Percentiles rank a stretch among this genome's conserved stretches.
Evolutionary conservation across 768 basidiomycete genomes (phyloP).

Genomic region (Dendrothele bispora): DNA sequence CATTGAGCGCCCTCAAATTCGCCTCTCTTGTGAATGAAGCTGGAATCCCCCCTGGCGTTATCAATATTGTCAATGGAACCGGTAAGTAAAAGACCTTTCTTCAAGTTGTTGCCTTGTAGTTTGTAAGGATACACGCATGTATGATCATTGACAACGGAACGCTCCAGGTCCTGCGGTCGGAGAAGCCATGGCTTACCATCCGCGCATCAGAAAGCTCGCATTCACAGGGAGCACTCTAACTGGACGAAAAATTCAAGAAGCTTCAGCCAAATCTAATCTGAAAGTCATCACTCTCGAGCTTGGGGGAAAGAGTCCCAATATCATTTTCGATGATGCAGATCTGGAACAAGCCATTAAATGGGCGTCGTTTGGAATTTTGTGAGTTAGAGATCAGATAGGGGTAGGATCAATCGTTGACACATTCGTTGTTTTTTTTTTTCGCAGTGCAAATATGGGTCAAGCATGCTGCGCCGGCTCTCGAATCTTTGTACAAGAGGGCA

Average conservation of each 20-base stretch:
- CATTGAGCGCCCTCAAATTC: slow-evolving; percentile 52
- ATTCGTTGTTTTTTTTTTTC: too few relatives aligned
- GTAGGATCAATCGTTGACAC: too few relatives aligned
- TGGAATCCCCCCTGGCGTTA: slow-evolving; percentile 58
- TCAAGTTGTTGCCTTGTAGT: not conserved
- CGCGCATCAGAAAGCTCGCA: slow-evolving; percentile 59
- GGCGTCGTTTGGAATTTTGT: slow-evolving; percentile 62
- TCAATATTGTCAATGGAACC: slow-evolving; percentile 9
- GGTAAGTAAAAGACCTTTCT: not conserved
- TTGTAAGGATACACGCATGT: too few relatives aligned
- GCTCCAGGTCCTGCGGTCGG: slow-evolving; percentile 48
- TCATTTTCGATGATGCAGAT: slow-evolving; percentile 65
- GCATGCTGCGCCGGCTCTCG: slow-evolving; percentile 55
- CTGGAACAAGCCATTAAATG: slow-evolving; percentile 58
- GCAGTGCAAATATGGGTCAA: slow-evolving; percentile 50
- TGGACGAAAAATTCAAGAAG: slow-evolving; percentile 63
- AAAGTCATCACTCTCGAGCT: slow-evolving; percentile 74
- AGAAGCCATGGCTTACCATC: slow-evolving; percentile 54
- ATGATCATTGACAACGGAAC: not conserved
- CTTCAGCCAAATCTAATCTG: slow-evolving; percentile 66
- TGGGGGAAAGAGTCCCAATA: slow-evolving; percentile 66
- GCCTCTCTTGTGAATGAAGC: slow-evolving; percentile 51
- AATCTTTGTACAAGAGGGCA: slow-evolving; percentile 53
- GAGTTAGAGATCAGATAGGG: slow-evolving; percentile 20
- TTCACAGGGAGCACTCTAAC: slow-evolving; percentile 72